A percentile compares a stretch with the other conserved stretches of the same genome.
Conservation (phyloP, 2,329 filamentous ascomycete genomes). For the Cyanodermella asteris region DNA sequence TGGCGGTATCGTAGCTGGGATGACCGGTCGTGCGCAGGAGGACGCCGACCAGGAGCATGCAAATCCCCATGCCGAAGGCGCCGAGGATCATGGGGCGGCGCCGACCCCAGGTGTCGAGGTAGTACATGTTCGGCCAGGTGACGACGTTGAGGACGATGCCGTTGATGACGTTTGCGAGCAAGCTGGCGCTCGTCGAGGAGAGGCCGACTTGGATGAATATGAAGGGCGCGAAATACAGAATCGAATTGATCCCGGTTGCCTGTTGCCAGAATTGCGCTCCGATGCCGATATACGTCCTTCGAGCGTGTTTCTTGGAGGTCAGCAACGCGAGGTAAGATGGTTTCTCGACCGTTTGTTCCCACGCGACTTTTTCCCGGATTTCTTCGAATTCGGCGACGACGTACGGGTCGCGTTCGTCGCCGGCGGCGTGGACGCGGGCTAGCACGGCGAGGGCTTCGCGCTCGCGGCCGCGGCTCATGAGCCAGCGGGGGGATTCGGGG, state of each 20-base stretch:
- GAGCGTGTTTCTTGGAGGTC: conserved; percentile 1
- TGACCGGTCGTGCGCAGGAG: conserved; percentile 39
- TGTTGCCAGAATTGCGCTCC: conserved; percentile 15
- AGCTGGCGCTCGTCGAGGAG: conserved; percentile 13
- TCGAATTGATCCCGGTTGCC: conserved; percentile 18
- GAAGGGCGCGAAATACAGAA: conserved; percentile 18
- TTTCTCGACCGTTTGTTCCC: conserved; percentile 30
- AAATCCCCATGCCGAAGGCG: conserved; percentile 35
- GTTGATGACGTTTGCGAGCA: conserved; percentile 32
- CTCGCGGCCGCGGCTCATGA: conserved; percentile 23
- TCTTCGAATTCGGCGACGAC: conserved; percentile 28
- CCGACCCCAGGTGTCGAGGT: conserved; percentile 36
- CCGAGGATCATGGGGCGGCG: conserved; percentile 34
- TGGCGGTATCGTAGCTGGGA: conserved; percentile 15
- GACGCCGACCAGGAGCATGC: conserved; percentile 39
- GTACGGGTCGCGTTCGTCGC: conserved; percentile 22
- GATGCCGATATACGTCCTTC: conserved; percentile 10
- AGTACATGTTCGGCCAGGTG: conserved; percentile 38
- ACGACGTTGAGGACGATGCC: conserved; percentile 41
- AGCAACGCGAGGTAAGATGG: conserved; percentile 6
- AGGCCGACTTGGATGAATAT: conserved; percentile 18
- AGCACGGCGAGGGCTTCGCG: conserved; percentile 24
- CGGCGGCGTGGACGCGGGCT: conserved; percentile 23
- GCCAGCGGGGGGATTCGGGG: conserved; percentile 25
- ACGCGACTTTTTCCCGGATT: conserved; percentile 19